Evolutionary conservation across 352 stramenopile species (phyloP).

Genomic region (Phytopythium oedochilum): DNA sequence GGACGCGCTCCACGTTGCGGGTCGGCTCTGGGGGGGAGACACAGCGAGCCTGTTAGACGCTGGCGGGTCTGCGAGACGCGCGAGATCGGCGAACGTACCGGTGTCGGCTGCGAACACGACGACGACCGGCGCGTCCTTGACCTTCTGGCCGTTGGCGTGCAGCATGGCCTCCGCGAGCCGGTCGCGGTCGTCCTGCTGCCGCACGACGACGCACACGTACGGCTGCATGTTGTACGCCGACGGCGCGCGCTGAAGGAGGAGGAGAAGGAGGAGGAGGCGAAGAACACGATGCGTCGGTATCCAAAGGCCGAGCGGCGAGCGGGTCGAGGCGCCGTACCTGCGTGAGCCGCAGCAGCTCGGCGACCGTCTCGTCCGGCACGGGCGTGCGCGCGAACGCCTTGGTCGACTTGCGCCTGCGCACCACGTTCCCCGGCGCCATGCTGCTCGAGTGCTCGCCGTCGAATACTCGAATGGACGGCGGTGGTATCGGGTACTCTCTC

Average conservation of each 20-base stretch:
- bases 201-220: constrained; percentile 56
- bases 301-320: too few species aligned
- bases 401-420: constrained; percentile 13
- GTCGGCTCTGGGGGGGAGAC: constrained; percentile 41
- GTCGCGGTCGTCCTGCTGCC: constrained; percentile 46
- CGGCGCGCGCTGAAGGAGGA: constrained; percentile 32
- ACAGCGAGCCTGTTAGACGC: background rate
- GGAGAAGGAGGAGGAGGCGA: too few species aligned
- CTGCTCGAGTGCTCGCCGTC: background rate
- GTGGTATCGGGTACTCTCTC: too few species aligned
- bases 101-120: constrained; percentile 70
- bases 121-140: constrained; percentile 59
- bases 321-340: too few species aligned
- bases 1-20: constrained; percentile 57
- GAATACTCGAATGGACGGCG: background rate
- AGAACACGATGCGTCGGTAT: too few species aligned
- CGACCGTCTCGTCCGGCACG: constrained; percentile 45
- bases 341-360: constrained; percentile 54
- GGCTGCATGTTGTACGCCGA: constrained; percentile 71
- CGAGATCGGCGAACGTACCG: too few species aligned
- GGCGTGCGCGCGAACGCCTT: constrained; percentile 30
- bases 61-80: too few species aligned
- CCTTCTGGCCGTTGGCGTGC: constrained; percentile 47
- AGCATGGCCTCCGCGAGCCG: constrained; percentile 59
- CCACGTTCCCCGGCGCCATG: constrained; percentile 1